Conservation (phyloP, 2,329 filamentous ascomycete species). For the Onygenales sp. region DNA sequence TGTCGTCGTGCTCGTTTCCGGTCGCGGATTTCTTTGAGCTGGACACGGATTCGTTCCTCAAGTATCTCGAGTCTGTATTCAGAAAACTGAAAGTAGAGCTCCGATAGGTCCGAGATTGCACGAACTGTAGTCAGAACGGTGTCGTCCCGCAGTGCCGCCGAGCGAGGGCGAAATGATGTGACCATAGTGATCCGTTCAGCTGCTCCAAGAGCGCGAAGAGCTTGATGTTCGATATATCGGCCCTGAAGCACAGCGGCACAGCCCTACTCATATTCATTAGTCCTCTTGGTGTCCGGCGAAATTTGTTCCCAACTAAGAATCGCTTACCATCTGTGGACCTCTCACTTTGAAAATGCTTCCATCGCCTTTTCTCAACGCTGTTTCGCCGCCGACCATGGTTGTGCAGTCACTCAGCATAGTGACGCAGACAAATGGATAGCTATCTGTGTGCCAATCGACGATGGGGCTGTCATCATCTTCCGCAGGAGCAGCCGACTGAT, state of each 20-base stretch:
- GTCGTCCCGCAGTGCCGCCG: constrained; percentile 47
- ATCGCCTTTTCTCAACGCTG: constrained; percentile 45
- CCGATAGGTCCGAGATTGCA: constrained; percentile 46
- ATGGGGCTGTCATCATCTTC: constrained; percentile 45
- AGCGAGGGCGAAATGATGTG: constrained; percentile 54
- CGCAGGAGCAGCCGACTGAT: constrained; percentile 32
- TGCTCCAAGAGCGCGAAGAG: constrained; percentile 48
- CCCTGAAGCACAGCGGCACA: constrained; percentile 58
- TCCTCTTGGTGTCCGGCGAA: neutral
- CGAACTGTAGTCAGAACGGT: constrained; percentile 52
- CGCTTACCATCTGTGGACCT: constrained; percentile 49
- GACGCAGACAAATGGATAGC: constrained; percentile 62
- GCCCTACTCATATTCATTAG: constrained; percentile 36
- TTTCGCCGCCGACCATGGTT: constrained; percentile 56
- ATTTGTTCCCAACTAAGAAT: neutral
- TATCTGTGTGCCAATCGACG: constrained; percentile 56
- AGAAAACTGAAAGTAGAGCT: constrained; percentile 52
- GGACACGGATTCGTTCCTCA: constrained; percentile 45
- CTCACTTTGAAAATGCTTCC: constrained; percentile 50
- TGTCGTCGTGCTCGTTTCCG: constrained; percentile 21
- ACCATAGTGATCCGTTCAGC: constrained; percentile 58
- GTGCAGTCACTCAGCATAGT: constrained; percentile 56
- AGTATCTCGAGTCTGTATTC: constrained; percentile 56
- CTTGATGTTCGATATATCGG: constrained; percentile 57
- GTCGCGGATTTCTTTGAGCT: constrained; percentile 31